Conservation (phyloP, 805 yeast genomes). For the Myxozyma monticola region DNA sequence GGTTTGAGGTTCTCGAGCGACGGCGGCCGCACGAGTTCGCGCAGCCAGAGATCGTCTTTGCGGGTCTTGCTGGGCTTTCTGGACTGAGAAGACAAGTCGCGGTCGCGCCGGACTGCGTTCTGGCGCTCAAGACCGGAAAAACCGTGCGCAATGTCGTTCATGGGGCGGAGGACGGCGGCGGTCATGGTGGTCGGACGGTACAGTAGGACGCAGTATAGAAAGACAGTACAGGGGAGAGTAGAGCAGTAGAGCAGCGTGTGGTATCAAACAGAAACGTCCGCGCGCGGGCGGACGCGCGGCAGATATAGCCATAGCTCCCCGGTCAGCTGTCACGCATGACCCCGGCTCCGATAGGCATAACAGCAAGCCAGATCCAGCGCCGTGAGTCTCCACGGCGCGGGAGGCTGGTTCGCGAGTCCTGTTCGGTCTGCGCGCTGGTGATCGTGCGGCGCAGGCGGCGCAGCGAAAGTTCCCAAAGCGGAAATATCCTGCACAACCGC, state of each 20-base stretch:
- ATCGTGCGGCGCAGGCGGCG: too few relatives aligned
- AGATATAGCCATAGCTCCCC: constrained; percentile 5
- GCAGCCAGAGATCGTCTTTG: constrained; percentile 31
- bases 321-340: too few relatives aligned
- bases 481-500: too few relatives aligned
- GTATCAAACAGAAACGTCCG: neutral
- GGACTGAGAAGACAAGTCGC: constrained; percentile 4
- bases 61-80: constrained; percentile 8
- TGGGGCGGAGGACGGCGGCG: constrained; percentile 6
- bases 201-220: neutral
- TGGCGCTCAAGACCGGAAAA: constrained; percentile 22
- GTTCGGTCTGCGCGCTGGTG: too few relatives aligned
- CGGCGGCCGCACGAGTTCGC: constrained; percentile 25
- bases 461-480: too few relatives aligned
- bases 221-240: neutral
- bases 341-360: too few relatives aligned
- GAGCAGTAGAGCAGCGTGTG: neutral
- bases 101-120: constrained; percentile 25
- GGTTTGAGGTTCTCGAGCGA: constrained; percentile 23
- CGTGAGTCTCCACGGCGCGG: too few relatives aligned
- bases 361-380: too few relatives aligned
- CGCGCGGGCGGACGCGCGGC: neutral
- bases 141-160: constrained; percentile 9
- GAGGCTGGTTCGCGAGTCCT: too few relatives aligned
- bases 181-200: constrained; percentile 1